These are phyloP conservation scores for Nicotiana knightiana DNA, from an alignment of 257 asterid genomes.

Conservation along the genomic window DNA sequence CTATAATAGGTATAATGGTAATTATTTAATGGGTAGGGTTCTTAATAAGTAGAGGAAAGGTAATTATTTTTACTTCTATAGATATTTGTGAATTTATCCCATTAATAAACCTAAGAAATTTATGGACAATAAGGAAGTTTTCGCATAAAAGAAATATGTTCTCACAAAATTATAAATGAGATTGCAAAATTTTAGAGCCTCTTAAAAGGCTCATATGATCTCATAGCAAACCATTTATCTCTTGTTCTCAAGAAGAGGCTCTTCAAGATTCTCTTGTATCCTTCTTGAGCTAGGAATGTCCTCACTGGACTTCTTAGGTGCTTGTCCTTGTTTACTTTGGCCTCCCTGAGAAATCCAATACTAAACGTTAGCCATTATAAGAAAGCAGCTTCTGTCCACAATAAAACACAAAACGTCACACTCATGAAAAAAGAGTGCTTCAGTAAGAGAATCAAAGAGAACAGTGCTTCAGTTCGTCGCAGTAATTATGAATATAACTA, in stretches of 20 bases:
- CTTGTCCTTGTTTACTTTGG: conserved; percentile 39
- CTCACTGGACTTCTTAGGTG: conserved; percentile 42
- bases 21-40: too few species aligned
- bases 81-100: too few species aligned
- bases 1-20: too few species aligned
- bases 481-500: background rate
- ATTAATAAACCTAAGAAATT: background rate
- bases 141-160: background rate
- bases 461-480: background rate
- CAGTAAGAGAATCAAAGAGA: background rate
- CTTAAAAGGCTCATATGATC: background rate
- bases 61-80: too few species aligned
- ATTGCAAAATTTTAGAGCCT: background rate
- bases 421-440: too few species aligned
- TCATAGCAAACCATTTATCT: conserved; percentile 3
- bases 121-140: background rate
- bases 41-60: too few species aligned
- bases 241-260: conserved; percentile 27
- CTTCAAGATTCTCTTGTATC: conserved; percentile 20
- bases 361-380: background rate
- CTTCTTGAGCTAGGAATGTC: conserved; percentile 25
- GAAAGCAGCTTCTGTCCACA: background rate
- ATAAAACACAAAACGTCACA: background rate
- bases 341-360: conserved; percentile 43
- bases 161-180: background rate